Percentiles rank a stretch among this genome's conserved stretches.
phyloP scores from a whole-genome alignment of 179 eudicot genomes.

The Heliamphora pulchella region DNA sequence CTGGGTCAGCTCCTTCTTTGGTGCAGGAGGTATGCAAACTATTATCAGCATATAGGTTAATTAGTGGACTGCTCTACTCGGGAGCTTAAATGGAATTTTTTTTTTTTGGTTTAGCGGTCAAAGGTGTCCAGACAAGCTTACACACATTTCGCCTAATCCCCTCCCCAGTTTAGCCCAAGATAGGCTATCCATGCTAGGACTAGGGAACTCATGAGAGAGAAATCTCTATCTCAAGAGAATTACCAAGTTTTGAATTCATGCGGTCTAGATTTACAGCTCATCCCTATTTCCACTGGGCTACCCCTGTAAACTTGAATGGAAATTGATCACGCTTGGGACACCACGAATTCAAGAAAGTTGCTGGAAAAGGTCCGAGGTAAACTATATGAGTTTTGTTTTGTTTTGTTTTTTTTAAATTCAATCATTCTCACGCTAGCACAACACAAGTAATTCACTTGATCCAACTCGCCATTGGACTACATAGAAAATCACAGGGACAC shows the following conservation, averaged over 20 bases:
- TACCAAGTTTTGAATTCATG: too few species aligned
- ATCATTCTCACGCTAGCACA: neutral
- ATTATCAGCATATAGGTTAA: conserved; percentile 14
- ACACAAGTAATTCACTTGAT: neutral
- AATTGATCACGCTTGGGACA: neutral
- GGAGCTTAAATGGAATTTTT: neutral
- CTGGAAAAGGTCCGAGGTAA: neutral
- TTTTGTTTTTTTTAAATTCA: neutral
- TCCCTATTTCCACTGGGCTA: too few species aligned
- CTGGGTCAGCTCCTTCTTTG: conserved; percentile 50
- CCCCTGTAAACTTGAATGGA: too few species aligned
- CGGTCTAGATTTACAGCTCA: too few species aligned
- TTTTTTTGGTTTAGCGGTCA: too few species aligned
- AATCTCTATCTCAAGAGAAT: too few species aligned
- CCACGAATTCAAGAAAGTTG: neutral
- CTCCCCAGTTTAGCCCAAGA: too few species aligned
- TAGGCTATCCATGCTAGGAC: too few species aligned
- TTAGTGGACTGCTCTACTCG: neutral
- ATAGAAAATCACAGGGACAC: neutral
- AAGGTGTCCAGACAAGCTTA: too few species aligned
- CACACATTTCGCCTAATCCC: too few species aligned
- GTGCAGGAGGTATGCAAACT: conserved; percentile 54
- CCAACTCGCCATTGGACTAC: neutral
- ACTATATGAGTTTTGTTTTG: neutral
- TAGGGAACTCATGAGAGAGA: too few species aligned